phyloP scores from a whole-genome alignment of 2,329 filamentous ascomycete species.

The Ambrosiella xylebori region DNA sequence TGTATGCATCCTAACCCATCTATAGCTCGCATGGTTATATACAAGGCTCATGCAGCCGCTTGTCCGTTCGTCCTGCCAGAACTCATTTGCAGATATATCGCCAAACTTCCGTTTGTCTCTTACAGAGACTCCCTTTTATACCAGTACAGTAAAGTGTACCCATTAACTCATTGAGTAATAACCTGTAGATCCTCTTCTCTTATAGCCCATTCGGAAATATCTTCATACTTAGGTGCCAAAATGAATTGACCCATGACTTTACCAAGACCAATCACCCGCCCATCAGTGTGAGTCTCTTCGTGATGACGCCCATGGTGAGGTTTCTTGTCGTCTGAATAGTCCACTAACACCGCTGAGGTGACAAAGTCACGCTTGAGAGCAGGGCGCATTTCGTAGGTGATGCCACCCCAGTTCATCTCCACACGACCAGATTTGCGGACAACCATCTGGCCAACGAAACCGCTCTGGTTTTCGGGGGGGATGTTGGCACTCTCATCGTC shows the following conservation, averaged over 20 bases:
- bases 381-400: constrained; percentile 32
- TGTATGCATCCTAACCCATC: constrained; percentile 1
- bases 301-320: constrained; percentile 20
- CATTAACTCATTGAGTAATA: not conserved
- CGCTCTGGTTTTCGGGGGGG: constrained; percentile 30
- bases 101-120: too few relatives aligned
- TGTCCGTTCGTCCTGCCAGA: not conserved
- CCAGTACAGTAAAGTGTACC: not conserved
- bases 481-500: constrained; percentile 19
- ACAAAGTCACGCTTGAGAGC: constrained; percentile 38
- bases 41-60: not conserved
- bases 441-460: constrained; percentile 42
- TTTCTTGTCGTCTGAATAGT: constrained; percentile 35
- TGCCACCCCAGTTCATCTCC: constrained; percentile 46
- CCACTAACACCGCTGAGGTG: constrained; percentile 41
- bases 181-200: constrained; percentile 20
- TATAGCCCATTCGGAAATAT: constrained; percentile 38
- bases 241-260: constrained; percentile 46
- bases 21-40: not conserved
- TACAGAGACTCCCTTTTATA: not conserved
- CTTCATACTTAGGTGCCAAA: constrained; percentile 39
- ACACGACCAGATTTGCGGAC: constrained; percentile 45
- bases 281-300: constrained; percentile 24
- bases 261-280: constrained; percentile 34
- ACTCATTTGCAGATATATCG: not conserved